Evolutionary conservation across 2,329 filamentous ascomycete species (phyloP), one percentile per base, ranked within the genome.

Genomic region (Aspergillus costaricaensis): DNA sequence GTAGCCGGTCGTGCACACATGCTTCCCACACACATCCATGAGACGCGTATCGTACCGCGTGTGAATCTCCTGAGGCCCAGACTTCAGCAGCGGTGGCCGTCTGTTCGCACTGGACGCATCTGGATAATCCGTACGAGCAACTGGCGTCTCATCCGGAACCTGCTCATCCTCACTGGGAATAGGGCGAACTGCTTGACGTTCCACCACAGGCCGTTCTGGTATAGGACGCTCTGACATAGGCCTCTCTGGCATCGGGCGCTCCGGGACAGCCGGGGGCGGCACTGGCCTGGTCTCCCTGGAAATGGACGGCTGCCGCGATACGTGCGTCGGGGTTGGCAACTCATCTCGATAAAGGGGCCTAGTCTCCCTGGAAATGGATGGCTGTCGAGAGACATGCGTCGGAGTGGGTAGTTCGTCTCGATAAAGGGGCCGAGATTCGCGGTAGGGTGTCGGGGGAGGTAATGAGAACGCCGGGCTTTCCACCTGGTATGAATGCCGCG

Each of bases 31-130:
- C 2, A 96, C 88, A 63, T 95, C 93, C 71, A 97, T 88, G 30
- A 92, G 81, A 44, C 92, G 88, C 5, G 91, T 91, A 64, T 98
- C 95, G 67, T 96, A 95, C 68, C 91, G 92, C 3, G 91, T 93
- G 30, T 84, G 78, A 59, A 99, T 93, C 64, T 94, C 90, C 55
- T 83, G 84, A n/a, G 85, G 84, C 0, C 90, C 89, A 44, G 87
- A 83, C 67, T 88, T 89, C 67, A 91, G 87, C 55, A 84, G 85
- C 0, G 95, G 95, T 15, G 91, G 90, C 52, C 92, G 86, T 53
- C 95, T 87, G 72, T 97, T 99, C 2, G 91, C 86, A 65, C 89
- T 88, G 1, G 92, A 91, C 1, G 90, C 82, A 76, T 99, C 93
- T 0, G 95, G 95, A 72, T 91, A 97, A 53, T 91, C 85, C 8